Base-by-base conservation (phyloP, 768 basidiomycete genomes). In the Paxillus rubicundulus region DNA sequence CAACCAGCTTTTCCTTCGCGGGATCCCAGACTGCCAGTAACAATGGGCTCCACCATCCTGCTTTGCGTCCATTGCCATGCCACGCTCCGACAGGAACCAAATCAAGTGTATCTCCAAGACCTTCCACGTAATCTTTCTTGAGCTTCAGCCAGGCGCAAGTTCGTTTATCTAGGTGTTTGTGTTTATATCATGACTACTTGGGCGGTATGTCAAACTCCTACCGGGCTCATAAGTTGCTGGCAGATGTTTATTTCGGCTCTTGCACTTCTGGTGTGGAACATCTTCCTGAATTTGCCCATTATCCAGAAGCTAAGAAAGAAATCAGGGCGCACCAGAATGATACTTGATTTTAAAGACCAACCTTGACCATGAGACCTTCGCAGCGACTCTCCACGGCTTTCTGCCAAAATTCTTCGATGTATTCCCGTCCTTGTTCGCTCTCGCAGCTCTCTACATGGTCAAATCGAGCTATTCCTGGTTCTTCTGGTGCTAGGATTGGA, bases 351-450 rank as follows among this genome's bases (percentile, higher is more conserved):
- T n/a, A n/a, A 38, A 53, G 38, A 42, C 74, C 24, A 39, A 85
- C 87, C 71, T 97, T 97, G 62, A 96, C 79, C 93, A 97, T 95
- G 56, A 96, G 73, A n/a, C 94, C 94, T 69, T 97, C 94, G 50
- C 87, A 89, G 49, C 84, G 83, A 63, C 85, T 85, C 63, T 83
- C 81, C 20, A 92, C 77, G 3, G 89, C 86, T 52, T 76, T 76
- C 61, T 82, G 71, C 82, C 92, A 91, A 68, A 96, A 96, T 5
- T 73, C 77, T 65, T 88, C 79, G 7, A 96, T 76, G 12, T 68
- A 75, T n/a, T 77, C 78, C 50, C 78, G 75, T 13, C 84, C 87
- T 39, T 75, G 74, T 34, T 77, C 74, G 61, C 87, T 86, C 56
- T 85, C 83, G 53, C 82, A 81, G 52, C 80, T 87, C 58, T 85